phyloP scores from a whole-genome alignment of 345 rosid species.

The Microthlaspi erraticum region DNA sequence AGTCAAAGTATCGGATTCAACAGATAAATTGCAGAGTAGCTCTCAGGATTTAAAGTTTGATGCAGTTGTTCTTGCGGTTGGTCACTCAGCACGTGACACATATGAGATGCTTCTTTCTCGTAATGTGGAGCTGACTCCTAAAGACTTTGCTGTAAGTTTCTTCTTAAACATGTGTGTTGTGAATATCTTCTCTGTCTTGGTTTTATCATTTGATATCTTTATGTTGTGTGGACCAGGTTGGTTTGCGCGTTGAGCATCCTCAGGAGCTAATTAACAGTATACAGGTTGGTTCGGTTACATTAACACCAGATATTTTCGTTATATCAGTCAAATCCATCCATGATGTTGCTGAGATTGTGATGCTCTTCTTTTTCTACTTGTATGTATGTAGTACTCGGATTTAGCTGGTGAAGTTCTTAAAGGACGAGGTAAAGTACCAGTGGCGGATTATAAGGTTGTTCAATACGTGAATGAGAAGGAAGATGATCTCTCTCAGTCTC shows the following conservation, averaged over 20 bases:
- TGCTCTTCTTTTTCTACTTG: background rate
- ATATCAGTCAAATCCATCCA: conserved; percentile 3
- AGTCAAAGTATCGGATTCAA: conserved; percentile 67
- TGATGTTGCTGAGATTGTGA: conserved; percentile 12
- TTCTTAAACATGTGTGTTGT: conserved; percentile 7
- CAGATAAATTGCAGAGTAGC: conserved; percentile 45
- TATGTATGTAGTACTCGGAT: conserved; percentile 63
- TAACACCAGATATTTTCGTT: conserved; percentile 6
- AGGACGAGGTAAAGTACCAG: conserved; percentile 94
- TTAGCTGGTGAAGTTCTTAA: conserved; percentile 68
- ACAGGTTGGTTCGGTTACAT: conserved; percentile 56
- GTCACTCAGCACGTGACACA: conserved; percentile 95
- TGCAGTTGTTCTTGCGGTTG: conserved; percentile 89
- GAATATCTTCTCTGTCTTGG: background rate
- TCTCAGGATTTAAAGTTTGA: conserved; percentile 58
- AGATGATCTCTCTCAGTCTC: conserved; percentile 41
- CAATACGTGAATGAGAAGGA: conserved; percentile 56
- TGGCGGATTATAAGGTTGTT: conserved; percentile 91
- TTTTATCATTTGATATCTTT: conserved; percentile 24
- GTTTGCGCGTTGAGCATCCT: conserved; percentile 96
- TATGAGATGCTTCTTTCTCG: conserved; percentile 94
- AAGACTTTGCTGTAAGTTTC: conserved; percentile 87
- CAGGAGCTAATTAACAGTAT: conserved; percentile 88
- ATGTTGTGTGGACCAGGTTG: conserved; percentile 64
- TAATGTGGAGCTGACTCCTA: conserved; percentile 70